Evolutionary conservation across 2,329 filamentous ascomycete species (phyloP).

Genomic region (Parastagonospora avenae): DNA sequence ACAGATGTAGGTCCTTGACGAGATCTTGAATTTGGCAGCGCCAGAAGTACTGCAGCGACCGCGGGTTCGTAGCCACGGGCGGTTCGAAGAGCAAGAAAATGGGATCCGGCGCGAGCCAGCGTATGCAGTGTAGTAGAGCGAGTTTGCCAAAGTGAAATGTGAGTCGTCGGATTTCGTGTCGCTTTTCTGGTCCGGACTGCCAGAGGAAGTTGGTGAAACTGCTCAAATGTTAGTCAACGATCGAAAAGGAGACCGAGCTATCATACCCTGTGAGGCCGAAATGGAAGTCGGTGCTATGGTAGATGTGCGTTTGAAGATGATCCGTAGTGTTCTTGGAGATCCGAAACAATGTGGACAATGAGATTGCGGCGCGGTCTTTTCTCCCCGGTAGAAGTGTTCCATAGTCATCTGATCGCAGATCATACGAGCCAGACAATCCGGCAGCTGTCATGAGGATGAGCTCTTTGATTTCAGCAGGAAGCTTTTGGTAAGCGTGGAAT

Average conservation of each 20-base stretch:
- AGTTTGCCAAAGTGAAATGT: conserved; percentile 26
- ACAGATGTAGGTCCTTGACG: conserved; percentile 27
- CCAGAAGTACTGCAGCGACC: conserved; percentile 34
- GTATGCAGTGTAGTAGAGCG: conserved; percentile 33
- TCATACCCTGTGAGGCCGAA: conserved; percentile 23
- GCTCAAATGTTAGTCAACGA: neutral
- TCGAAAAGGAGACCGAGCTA: neutral
- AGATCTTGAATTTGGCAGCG: conserved; percentile 39
- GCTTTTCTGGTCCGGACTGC: conserved; percentile 28
- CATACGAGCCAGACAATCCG: conserved; percentile 15
- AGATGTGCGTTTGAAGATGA: conserved; percentile 28
- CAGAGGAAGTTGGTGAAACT: conserved; percentile 26
- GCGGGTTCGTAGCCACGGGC: conserved; percentile 22
- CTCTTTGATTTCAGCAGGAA: conserved; percentile 39
- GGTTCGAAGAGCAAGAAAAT: conserved; percentile 35
- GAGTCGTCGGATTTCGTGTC: conserved; percentile 24
- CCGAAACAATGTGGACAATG: conserved; percentile 23
- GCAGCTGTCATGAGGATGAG: conserved; percentile 30
- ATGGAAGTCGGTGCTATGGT: conserved; percentile 32
- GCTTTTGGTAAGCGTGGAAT: conserved; percentile 30
- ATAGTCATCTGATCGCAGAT: conserved; percentile 11
- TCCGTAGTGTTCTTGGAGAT: conserved; percentile 24
- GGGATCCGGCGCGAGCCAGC: conserved; percentile 37
- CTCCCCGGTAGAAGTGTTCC: neutral
- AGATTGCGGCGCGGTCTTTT: neutral